A percentile compares a stretch with the other conserved stretches of the same genome.
phyloP scores from a whole-genome alignment of 768 basidiomycete genomes.

The Neoboletus magnificus region DNA sequence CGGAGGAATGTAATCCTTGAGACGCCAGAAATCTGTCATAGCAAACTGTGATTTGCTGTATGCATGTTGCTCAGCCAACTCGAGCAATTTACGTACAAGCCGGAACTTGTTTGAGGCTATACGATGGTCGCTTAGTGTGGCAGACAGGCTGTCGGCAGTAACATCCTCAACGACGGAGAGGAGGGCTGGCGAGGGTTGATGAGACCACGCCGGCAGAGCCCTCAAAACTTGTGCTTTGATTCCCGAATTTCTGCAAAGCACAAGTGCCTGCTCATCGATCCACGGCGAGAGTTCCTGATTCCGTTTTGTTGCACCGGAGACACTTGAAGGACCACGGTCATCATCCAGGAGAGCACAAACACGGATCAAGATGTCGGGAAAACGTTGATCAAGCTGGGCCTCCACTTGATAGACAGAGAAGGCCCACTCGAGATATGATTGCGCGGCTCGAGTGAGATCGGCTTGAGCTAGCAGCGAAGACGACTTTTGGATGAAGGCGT shows the following conservation, averaged over 20 bases:
- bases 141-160: conserved; percentile 45
- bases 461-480: conserved; percentile 61
- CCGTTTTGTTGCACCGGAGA: conserved; percentile 29
- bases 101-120: conserved; percentile 76
- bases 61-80: conserved; percentile 39
- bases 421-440: conserved; percentile 79
- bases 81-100: conserved; percentile 61
- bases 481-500: conserved; percentile 65
- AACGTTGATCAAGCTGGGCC: conserved; percentile 43
- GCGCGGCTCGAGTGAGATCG: conserved; percentile 65
- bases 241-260: conserved; percentile 38
- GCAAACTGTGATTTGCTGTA: conserved; percentile 48
- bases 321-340: conserved; percentile 37
- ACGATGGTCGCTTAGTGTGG: conserved; percentile 54
- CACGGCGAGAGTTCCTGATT: conserved; percentile 55
- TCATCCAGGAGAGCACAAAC: conserved; percentile 60
- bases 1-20: conserved; percentile 74
- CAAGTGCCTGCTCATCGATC: conserved; percentile 55
- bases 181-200: conserved; percentile 50
- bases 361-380: conserved; percentile 69
- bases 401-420: conserved; percentile 49
- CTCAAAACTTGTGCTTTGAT: conserved; percentile 44
- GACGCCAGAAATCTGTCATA: conserved; percentile 72
- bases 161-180: conserved; percentile 44
- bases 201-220: conserved; percentile 77